Percentiles rank a stretch among this genome's conserved stretches.
Conservation (phyloP, 73 alveolate genomes). For the Paramecium biaurelia region DNA sequence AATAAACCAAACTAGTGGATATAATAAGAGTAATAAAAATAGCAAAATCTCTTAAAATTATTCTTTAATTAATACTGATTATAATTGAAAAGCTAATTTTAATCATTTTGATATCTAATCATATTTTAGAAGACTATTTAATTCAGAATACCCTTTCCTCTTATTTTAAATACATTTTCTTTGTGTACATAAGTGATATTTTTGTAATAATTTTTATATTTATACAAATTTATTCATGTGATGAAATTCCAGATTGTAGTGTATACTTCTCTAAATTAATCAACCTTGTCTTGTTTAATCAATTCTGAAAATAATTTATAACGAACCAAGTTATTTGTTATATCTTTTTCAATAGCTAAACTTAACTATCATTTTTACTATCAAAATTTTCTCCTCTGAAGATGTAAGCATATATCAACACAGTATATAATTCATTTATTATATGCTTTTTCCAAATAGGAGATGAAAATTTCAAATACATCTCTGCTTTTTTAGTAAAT, state of each 20-base stretch:
- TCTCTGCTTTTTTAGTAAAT: constrained; percentile 40
- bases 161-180: not conserved
- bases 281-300: not conserved
- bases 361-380: not conserved
- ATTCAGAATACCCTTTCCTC: not conserved
- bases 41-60: too few species aligned
- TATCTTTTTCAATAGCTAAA: not conserved
- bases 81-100: too few species aligned
- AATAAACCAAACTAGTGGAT: too few species aligned
- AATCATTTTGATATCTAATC: too few species aligned
- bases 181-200: not conserved
- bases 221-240: not conserved
- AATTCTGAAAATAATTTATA: constrained; percentile 47
- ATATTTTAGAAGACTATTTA: too few species aligned
- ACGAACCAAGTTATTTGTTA: not conserved
- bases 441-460: constrained; percentile 11
- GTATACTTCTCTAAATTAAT: constrained; percentile 23
- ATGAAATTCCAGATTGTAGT: constrained; percentile 44
- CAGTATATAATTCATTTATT: constrained; percentile 9
- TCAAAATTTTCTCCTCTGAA: constrained; percentile 40
- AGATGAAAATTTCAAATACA: constrained; percentile 13
- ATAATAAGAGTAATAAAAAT: too few species aligned
- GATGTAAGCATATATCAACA: not conserved
- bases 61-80: too few species aligned
- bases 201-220: not conserved